Evolutionary conservation across 2,329 filamentous ascomycete genomes (phyloP).

Genomic region (Penicillium janthinellum): DNA sequence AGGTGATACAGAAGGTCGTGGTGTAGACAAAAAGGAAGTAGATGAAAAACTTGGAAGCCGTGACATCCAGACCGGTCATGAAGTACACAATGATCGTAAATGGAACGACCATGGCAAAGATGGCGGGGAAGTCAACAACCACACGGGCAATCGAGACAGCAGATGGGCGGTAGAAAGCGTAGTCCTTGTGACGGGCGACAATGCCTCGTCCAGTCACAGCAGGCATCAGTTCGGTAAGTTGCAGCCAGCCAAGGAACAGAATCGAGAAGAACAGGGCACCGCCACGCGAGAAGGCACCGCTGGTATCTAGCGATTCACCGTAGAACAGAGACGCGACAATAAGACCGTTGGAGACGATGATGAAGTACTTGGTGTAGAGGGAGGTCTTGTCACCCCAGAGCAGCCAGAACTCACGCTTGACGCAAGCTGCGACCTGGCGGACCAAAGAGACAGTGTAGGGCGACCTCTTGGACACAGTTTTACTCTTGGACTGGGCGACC

Average conservation of each 20-base stretch:
- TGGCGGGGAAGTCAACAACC: constrained; percentile 63
- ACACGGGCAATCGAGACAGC: constrained; percentile 65
- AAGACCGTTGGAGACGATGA: constrained; percentile 71
- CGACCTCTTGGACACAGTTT: constrained; percentile 67
- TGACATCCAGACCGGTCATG: constrained; percentile 60
- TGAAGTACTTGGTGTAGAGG: constrained; percentile 76
- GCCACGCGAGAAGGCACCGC: constrained; percentile 64
- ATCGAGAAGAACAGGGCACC: constrained; percentile 69
- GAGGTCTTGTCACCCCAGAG: constrained; percentile 73
- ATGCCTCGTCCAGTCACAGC: constrained; percentile 72
- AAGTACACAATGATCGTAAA: constrained; percentile 69
- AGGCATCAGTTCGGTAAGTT: constrained; percentile 76
- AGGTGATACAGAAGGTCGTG: constrained; percentile 63
- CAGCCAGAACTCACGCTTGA: constrained; percentile 76
- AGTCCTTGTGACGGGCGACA: constrained; percentile 67
- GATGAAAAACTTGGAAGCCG: constrained; percentile 66
- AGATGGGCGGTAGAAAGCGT: constrained; percentile 70
- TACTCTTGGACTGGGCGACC: constrained; percentile 65
- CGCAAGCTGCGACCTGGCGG: constrained; percentile 64
- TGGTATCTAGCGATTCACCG: constrained; percentile 61
- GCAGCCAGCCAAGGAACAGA: constrained; percentile 69
- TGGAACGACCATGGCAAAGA: constrained; percentile 60
- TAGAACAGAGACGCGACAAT: constrained; percentile 82
- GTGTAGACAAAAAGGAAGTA: constrained; percentile 66
- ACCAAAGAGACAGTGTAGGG: constrained; percentile 76